Conservation (phyloP, 1,284 basidiomycete species). For the Sutorius eximius region DNA sequence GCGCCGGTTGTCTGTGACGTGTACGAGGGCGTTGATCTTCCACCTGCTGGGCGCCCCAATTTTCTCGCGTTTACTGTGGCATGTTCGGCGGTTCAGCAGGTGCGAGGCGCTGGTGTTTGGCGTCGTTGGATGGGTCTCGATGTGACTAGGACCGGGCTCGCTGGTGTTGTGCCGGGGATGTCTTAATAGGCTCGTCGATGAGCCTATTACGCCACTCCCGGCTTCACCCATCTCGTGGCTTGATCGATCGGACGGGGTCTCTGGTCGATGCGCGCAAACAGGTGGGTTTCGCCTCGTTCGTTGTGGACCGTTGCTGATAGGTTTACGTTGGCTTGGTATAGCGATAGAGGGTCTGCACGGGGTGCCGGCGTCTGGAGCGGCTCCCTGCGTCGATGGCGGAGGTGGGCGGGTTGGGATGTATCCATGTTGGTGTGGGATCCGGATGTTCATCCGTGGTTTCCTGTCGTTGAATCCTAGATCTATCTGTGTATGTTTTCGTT, state of each 20-base stretch:
- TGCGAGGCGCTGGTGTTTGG: conserved; percentile 10
- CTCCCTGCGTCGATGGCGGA: conserved; percentile 32
- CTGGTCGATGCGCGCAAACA: conserved; percentile 39
- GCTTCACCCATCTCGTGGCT: too few species aligned
- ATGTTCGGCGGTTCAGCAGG: conserved; percentile 39
- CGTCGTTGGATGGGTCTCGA: neutral
- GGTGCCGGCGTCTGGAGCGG: conserved; percentile 30
- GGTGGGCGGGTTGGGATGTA: conserved; percentile 30
- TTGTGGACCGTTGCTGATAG: conserved; percentile 1
- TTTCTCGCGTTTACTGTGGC: conserved; percentile 43
- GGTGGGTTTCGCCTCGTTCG: conserved; percentile 15
- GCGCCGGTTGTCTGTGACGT: conserved; percentile 55
- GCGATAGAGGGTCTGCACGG: conserved; percentile 28
- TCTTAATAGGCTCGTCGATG: conserved; percentile 40
- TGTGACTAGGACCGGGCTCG: conserved; percentile 34
- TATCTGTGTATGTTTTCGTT: too few species aligned
- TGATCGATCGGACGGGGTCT: conserved; percentile 39
- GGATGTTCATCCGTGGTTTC: conserved; percentile 49
- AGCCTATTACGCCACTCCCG: too few species aligned
- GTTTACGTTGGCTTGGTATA: too few species aligned
- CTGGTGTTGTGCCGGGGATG: conserved; percentile 39
- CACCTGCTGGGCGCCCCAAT: conserved; percentile 44
- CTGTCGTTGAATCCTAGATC: too few species aligned
- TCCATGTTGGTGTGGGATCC: conserved; percentile 42
- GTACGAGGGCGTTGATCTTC: conserved; percentile 45